These are phyloP conservation scores for Mycena rebaudengoi DNA, from an alignment of 768 basidiomycete genomes.

Conservation along the genomic window DNA sequence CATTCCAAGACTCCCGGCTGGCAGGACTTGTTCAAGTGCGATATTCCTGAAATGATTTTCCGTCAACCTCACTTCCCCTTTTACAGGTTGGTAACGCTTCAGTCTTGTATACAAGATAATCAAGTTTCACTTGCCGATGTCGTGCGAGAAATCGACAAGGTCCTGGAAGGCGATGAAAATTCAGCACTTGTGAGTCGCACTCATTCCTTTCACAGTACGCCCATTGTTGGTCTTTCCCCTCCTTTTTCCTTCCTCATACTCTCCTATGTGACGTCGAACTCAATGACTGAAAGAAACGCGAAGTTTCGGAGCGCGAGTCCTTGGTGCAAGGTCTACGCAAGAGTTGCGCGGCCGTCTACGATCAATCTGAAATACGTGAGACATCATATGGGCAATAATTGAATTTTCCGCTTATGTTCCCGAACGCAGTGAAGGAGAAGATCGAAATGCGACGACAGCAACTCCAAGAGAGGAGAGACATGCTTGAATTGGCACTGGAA, in stretches of 20 bases:
- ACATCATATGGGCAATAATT: neutral
- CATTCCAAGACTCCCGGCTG: slow-evolving; percentile 59
- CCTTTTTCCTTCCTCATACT: no score
- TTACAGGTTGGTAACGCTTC: slow-evolving; percentile 60
- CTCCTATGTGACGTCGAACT: slow-evolving; percentile 37
- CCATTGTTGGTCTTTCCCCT: slow-evolving; percentile 21
- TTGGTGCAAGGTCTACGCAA: slow-evolving; percentile 59
- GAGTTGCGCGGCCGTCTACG: slow-evolving; percentile 50
- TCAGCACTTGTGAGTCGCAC: slow-evolving; percentile 51
- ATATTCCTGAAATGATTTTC: slow-evolving; percentile 2
- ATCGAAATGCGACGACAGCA: slow-evolving; percentile 54
- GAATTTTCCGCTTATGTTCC: neutral
- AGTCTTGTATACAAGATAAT: slow-evolving; percentile 60
- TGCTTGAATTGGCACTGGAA: slow-evolving; percentile 53
- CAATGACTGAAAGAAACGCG: slow-evolving; percentile 62
- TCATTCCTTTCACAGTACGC: neutral
- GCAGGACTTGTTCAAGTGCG: slow-evolving; percentile 80
- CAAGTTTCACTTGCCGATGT: slow-evolving; percentile 58
- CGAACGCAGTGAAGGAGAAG: slow-evolving; percentile 47
- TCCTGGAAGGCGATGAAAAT: slow-evolving; percentile 51
- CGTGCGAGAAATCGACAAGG: slow-evolving; percentile 54
- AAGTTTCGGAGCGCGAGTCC: slow-evolving; percentile 71
- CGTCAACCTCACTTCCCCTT: slow-evolving; percentile 9
- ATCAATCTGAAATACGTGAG: slow-evolving; percentile 57
- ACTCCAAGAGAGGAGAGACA: slow-evolving; percentile 55